These are phyloP conservation scores for Penicillium simplicissimum DNA, from an alignment of 495 filamentous ascomycete genomes.

Conservation along the genomic window DNA sequence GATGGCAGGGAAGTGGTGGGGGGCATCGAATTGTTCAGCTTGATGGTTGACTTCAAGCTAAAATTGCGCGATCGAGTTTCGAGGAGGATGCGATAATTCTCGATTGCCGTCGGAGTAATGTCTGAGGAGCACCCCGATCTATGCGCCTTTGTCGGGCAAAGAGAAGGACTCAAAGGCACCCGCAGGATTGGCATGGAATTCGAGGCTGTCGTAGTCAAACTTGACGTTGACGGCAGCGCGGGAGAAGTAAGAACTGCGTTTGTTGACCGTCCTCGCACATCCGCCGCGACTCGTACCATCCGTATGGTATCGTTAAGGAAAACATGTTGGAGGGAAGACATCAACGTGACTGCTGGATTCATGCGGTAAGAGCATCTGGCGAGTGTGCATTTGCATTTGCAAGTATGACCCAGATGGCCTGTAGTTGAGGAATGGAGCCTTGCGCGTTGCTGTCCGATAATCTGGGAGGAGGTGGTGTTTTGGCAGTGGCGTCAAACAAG, in stretches of 20 bases:
- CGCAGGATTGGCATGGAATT: neutral
- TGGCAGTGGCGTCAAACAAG: conserved; percentile 4
- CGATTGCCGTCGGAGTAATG: neutral
- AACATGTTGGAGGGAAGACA: neutral
- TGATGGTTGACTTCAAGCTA: neutral
- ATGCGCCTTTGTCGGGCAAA: too few species aligned
- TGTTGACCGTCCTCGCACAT: neutral
- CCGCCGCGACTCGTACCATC: neutral
- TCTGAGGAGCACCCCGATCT: neutral
- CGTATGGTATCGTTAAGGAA: neutral
- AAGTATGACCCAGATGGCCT: neutral
- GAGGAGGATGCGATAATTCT: neutral
- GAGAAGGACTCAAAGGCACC: neutral
- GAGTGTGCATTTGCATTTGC: neutral
- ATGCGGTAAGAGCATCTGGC: neutral
- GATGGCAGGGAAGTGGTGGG: neutral
- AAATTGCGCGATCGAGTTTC: neutral
- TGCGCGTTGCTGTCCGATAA: conserved; percentile 1
- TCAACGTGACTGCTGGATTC: neutral
- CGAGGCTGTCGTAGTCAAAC: neutral
- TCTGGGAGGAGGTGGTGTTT: conserved; percentile 6
- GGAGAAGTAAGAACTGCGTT: neutral
- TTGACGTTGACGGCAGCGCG: neutral
- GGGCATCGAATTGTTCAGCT: neutral
- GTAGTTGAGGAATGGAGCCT: neutral